Conservation (phyloP, 1,284 basidiomycete genomes). For the Cerrena zonata region DNA sequence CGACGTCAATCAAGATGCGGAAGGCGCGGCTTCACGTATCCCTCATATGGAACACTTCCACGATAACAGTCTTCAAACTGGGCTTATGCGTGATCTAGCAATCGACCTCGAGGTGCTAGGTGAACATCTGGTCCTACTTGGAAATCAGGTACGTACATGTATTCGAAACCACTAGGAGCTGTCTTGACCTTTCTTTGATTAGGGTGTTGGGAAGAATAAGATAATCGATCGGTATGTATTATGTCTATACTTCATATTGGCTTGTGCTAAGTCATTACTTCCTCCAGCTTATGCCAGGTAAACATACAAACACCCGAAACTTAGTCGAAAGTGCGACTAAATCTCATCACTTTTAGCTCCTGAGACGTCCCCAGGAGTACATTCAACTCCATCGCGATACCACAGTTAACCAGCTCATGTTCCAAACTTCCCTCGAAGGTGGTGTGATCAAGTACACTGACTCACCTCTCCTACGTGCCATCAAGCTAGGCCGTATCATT, state of each 20-base stretch:
- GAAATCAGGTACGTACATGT: slow-evolving; percentile 50
- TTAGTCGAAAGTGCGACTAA: not conserved
- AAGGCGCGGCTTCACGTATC: slow-evolving; percentile 50
- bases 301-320: not conserved
- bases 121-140: slow-evolving; percentile 58
- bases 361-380: slow-evolving; percentile 60
- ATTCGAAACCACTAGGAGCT: not conserved
- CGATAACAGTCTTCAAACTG: slow-evolving; percentile 61
- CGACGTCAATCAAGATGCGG: slow-evolving; percentile 41
- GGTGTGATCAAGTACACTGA: slow-evolving; percentile 56
- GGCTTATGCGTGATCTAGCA: slow-evolving; percentile 58
- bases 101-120: slow-evolving; percentile 54
- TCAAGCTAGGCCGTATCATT: slow-evolving; percentile 52
- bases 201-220: slow-evolving; percentile 69
- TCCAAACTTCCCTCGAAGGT: slow-evolving; percentile 52
- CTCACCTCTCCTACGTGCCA: slow-evolving; percentile 59
- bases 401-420: slow-evolving; percentile 65
- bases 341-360: slow-evolving; percentile 35
- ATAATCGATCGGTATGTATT: slow-evolving; percentile 50
- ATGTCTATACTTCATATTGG: not conserved
- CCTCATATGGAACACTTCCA: slow-evolving; percentile 67
- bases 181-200: too few species aligned
- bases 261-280: not conserved
- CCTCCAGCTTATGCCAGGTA: slow-evolving; percentile 48
- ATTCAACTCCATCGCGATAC: slow-evolving; percentile 65